Evolutionary conservation across 768 basidiomycete species (phyloP), one percentile per base, ranked within the genome.

Genomic region (Mycena venus): DNA sequence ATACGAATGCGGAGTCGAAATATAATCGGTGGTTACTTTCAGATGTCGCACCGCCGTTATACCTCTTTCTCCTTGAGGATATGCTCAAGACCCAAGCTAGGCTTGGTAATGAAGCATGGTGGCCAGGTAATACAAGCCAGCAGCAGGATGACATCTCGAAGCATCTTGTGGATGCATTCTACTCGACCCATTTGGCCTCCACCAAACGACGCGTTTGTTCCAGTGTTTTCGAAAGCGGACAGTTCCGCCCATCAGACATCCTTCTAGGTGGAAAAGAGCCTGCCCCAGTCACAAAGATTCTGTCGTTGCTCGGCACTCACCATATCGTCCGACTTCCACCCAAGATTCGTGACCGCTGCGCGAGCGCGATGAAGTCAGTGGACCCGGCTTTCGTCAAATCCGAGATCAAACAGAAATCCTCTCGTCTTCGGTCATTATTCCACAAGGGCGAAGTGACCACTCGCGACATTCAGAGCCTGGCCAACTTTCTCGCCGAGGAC

Each of bases 1-100:
- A 81, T 34, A 77, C 75, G 34, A 81, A 78, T 32, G 56, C 75
- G 2, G 86, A 86, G 63, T 82, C 86, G 7, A 67, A 70, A 15
- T 88, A 87, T 70, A 89, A 90, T 69, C 78, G 75, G 17, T 89
- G 88, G 87, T 78, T 89, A 15, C 80, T 88, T 1, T 71, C 82
- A 1, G 71, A 78, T 0, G 63, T 84, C 21, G 75, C 87, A 7
- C 86, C 88, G 0, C 80, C 78, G 0, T 63, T 88, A 1, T 89
- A 88, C 64, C 68, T 85, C 21, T 83, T 76, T 32, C 79, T 89
- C 27, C 77, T 89, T 34, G 85, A 86, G 34, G 76, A 74, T 17
- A 73, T 82, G 56, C 74, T 83, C n/a, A 40, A 55, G 8, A 73
- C 69, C 25, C 74, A 78, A 34, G 73, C 62, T 19, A 42, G 40